A percentile compares a stretch with the other conserved stretches of the same genome.
Evolutionary conservation across 805 yeast species (phyloP).

Genomic region (Ogataea henricii): DNA sequence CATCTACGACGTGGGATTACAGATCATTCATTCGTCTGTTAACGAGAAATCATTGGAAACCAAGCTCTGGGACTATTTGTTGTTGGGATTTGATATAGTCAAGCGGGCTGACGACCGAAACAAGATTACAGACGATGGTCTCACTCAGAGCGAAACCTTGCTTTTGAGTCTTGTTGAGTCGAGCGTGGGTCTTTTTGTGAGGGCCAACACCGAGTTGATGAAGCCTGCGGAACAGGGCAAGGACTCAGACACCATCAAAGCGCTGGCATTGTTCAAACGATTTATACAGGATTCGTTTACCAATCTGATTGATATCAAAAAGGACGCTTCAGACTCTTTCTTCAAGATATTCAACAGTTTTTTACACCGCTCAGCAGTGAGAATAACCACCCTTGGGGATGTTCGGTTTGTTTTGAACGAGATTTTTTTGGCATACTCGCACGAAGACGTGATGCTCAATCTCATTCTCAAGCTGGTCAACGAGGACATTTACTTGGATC

Average conservation of each 20-base stretch:
- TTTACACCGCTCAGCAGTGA: slow-evolving; percentile 48
- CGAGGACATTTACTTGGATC: slow-evolving; percentile 51
- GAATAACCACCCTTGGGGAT: slow-evolving; percentile 57
- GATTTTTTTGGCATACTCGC: slow-evolving; percentile 61
- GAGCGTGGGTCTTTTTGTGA: slow-evolving; percentile 38
- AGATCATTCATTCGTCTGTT: slow-evolving; percentile 22
- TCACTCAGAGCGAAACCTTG: slow-evolving; percentile 38
- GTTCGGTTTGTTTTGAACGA: slow-evolving; percentile 62
- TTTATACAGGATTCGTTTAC: slow-evolving; percentile 45
- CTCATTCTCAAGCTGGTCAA: slow-evolving; percentile 57
- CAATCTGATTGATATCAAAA: slow-evolving; percentile 36
- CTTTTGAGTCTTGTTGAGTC: slow-evolving; percentile 44
- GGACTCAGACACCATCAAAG: slow-evolving; percentile 1
- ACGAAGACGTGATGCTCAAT: slow-evolving; percentile 59
- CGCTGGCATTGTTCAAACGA: slow-evolving; percentile 39
- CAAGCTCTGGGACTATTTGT: slow-evolving; percentile 39
- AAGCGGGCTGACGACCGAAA: slow-evolving; percentile 26
- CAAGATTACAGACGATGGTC: slow-evolving; percentile 13
- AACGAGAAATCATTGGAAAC: slow-evolving; percentile 24
- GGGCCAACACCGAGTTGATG: slow-evolving; percentile 24
- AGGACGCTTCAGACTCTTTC: slow-evolving; percentile 42
- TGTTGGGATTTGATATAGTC: slow-evolving; percentile 37
- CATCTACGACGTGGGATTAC: slow-evolving; percentile 18
- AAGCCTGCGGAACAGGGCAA: slow-evolving; percentile 3
- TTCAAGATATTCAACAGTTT: slow-evolving; percentile 56